phyloP scores from a whole-genome alignment of 805 yeast species.

The Saturnispora galanensis region DNA sequence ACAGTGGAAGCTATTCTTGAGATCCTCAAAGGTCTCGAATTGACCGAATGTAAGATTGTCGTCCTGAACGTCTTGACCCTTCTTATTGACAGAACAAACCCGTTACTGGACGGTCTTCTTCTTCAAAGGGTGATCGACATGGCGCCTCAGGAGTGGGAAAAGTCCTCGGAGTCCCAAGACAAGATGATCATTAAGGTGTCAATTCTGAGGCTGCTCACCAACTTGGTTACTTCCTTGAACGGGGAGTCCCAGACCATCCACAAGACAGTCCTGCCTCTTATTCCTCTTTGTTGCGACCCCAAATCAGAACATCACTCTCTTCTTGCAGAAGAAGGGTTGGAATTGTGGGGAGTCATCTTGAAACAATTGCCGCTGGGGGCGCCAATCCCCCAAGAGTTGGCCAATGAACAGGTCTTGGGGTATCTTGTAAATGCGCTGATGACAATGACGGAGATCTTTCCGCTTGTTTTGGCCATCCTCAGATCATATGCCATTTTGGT shows the following conservation, averaged over 20 bases:
- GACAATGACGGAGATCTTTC: conserved; percentile 66
- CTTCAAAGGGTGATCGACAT: conserved; percentile 40
- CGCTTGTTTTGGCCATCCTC: conserved; percentile 48
- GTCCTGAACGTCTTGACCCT: conserved; percentile 59
- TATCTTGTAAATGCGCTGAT: conserved; percentile 49
- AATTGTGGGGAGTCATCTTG: conserved; percentile 65
- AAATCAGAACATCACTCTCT: conserved; percentile 44
- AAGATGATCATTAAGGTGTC: conserved; percentile 42
- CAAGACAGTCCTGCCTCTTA: conserved; percentile 54
- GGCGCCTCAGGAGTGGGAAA: conserved; percentile 73
- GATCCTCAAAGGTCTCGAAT: conserved; percentile 39
- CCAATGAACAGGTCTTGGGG: conserved; percentile 33
- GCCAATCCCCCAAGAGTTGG: conserved; percentile 29
- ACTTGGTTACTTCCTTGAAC: conserved; percentile 47
- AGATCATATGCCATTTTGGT: conserved; percentile 51
- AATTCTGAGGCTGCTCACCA: conserved; percentile 46
- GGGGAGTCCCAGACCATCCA: conserved; percentile 38
- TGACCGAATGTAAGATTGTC: conserved; percentile 70
- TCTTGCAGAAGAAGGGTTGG: conserved; percentile 78
- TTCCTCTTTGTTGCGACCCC: conserved; percentile 52
- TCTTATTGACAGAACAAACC: conserved; percentile 54
- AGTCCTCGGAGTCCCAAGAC: conserved; percentile 31
- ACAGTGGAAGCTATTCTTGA: conserved; percentile 41
- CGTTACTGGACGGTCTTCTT: conserved; percentile 43
- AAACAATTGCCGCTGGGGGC: conserved; percentile 43